Conservation (phyloP, 805 yeast species). For the Saccharomycopsis capsularis region DNA sequence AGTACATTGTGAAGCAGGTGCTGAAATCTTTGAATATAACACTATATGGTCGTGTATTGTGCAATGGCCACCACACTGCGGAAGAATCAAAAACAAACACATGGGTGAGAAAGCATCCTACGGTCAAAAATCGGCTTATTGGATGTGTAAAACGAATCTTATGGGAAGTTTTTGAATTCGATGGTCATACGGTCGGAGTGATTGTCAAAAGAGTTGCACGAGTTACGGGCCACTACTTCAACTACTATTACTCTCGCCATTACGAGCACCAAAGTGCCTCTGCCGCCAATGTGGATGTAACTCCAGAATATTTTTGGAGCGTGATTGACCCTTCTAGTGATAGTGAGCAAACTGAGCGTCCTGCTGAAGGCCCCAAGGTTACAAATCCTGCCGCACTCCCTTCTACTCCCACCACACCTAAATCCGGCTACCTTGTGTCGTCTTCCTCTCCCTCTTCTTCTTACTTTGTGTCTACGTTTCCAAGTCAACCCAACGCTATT, state of each 20-base stretch:
- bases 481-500: no score
- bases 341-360: background rate
- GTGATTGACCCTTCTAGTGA: background rate
- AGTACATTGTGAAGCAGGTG: conserved; percentile 10
- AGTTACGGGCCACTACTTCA: conserved; percentile 10
- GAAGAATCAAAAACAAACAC: conserved; percentile 5
- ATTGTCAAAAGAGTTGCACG: conserved; percentile 14
- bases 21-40: conserved; percentile 7
- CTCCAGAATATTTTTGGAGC: background rate
- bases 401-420: background rate
- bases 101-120: conserved; percentile 11
- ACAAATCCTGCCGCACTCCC: background rate
- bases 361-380: background rate
- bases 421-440: background rate
- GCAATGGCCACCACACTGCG: background rate
- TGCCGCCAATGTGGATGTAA: background rate
- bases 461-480: background rate
- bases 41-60: conserved; percentile 8
- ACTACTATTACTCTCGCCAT: conserved; percentile 3
- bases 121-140: conserved; percentile 5
- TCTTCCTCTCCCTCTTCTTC: background rate
- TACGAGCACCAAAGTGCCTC: background rate
- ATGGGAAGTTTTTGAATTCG: conserved; percentile 14
- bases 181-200: conserved; percentile 8
- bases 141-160: conserved; percentile 17